Conservation (phyloP, 495 filamentous ascomycete genomes). For the Hypoxylon intermedium region DNA sequence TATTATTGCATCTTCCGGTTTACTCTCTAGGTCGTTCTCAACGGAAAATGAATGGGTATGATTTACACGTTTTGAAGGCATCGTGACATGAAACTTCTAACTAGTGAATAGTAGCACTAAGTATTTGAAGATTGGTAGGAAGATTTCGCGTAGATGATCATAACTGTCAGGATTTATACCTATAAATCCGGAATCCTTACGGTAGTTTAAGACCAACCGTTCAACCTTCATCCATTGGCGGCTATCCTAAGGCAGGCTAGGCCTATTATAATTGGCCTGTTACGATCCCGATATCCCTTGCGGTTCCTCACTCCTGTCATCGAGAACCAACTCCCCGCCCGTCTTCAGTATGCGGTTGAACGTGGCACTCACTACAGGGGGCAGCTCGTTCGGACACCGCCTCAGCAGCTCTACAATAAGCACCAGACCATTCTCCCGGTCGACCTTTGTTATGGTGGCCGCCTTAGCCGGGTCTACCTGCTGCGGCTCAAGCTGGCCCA, state of each 20-base stretch:
- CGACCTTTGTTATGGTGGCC: constrained; percentile 48
- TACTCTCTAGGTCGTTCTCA: constrained; percentile 45
- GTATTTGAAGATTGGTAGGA: too few species aligned
- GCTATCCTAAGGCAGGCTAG: too few species aligned
- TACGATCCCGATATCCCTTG: too few species aligned
- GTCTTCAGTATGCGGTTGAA: constrained; percentile 48
- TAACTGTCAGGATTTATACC: too few species aligned
- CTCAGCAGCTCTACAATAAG: constrained; percentile 66
- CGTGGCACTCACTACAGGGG: constrained; percentile 39
- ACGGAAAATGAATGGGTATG: constrained; percentile 47
- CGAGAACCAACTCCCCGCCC: constrained; percentile 45
- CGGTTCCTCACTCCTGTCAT: constrained; percentile 24
- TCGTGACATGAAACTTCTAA: constrained; percentile 19
- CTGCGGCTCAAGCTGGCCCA: constrained; percentile 45
- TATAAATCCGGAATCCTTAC: too few species aligned
- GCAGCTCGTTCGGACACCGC: constrained; percentile 52
- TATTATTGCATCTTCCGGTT: constrained; percentile 46
- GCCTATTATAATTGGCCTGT: too few species aligned
- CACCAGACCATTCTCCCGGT: constrained; percentile 71
- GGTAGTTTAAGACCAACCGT: too few species aligned
- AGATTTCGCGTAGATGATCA: too few species aligned
- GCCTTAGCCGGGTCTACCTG: constrained; percentile 42
- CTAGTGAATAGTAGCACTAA: background rate
- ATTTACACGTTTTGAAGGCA: constrained; percentile 3
- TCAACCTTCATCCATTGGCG: too few species aligned